Conservation (phyloP, 164 flowering plant genomes). For the Warburgia ugandensis region DNA sequence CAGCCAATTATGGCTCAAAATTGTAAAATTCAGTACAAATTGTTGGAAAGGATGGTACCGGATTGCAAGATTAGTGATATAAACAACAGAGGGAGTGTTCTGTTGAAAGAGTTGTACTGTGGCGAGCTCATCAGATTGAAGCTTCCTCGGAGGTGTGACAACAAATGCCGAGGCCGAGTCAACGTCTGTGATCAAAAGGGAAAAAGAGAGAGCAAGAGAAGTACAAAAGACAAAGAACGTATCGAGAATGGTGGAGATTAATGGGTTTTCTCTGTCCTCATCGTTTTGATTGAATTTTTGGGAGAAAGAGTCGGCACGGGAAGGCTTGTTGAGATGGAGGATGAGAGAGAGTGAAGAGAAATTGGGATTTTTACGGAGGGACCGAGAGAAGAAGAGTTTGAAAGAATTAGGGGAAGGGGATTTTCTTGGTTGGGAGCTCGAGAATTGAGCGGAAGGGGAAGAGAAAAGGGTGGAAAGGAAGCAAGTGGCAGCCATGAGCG, state of each 20-base stretch:
- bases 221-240: not conserved
- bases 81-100: slow-evolving; percentile 97
- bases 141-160: slow-evolving; percentile 53
- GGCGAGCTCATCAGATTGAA: slow-evolving; percentile 94
- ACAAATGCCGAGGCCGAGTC: slow-evolving; percentile 75
- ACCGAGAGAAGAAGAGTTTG: not conserved
- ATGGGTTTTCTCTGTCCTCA: not conserved
- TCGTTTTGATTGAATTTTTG: not conserved
- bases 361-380: not conserved
- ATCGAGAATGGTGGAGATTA: not conserved
- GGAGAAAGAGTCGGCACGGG: not conserved
- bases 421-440: not conserved
- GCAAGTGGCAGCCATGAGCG: not conserved
- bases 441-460: not conserved
- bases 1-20: too few species aligned
- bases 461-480: not conserved
- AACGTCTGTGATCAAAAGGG: slow-evolving; percentile 11
- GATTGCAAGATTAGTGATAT: slow-evolving; percentile 89
- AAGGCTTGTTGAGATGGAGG: too few species aligned
- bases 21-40: not conserved
- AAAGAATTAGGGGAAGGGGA: not conserved
- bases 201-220: not conserved
- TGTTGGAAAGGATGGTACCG: slow-evolving; percentile 25
- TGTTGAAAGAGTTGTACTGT: slow-evolving; percentile 87
- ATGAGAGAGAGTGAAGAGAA: not conserved